Percentiles rank a stretch among this genome's conserved stretches.
These are phyloP conservation scores for Paramecium caudatum DNA, from an alignment of 73 alveolate species.

Conservation along the genomic window DNA sequence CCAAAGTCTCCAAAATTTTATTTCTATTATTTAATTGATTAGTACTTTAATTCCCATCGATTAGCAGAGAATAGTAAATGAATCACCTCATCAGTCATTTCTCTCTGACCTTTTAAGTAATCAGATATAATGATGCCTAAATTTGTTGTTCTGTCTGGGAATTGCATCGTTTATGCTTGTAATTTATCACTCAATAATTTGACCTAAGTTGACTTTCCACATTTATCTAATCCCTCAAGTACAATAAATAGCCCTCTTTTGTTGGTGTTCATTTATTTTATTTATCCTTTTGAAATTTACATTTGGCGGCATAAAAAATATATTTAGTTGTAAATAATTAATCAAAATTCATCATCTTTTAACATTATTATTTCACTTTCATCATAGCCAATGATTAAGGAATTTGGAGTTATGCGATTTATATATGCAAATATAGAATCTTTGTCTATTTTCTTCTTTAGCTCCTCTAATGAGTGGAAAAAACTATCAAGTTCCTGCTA, in stretches of 20 bases:
- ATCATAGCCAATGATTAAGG: not conserved
- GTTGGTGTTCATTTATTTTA: not conserved
- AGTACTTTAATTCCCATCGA: conserved; percentile 86
- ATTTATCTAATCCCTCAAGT: conserved; percentile 92
- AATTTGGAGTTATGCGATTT: conserved; percentile 17
- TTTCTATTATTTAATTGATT: conserved; percentile 44
- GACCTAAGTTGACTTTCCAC: conserved; percentile 91
- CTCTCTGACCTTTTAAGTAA: conserved; percentile 79
- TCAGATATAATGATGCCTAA: conserved; percentile 83
- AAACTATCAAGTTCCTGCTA: conserved; percentile 29
- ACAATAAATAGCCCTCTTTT: conserved; percentile 88
- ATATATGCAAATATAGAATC: not conserved
- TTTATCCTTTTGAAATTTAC: not conserved
- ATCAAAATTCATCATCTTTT: conserved; percentile 3
- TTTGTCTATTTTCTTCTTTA: not conserved
- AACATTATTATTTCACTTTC: not conserved
- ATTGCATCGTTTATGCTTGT: conserved; percentile 68
- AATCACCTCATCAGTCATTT: conserved; percentile 84
- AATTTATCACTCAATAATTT: conserved; percentile 71
- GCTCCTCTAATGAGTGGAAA: not conserved
- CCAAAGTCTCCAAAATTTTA: conserved; percentile 70
- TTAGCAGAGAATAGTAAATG: conserved; percentile 92
- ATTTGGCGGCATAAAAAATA: not conserved
- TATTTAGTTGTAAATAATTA: not conserved
- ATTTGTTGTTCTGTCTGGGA: conserved; percentile 81